Evolutionary conservation across 441 rosid species (phyloP), one percentile per base, ranked within the genome.

Genomic region (Populus hybrid): DNA sequence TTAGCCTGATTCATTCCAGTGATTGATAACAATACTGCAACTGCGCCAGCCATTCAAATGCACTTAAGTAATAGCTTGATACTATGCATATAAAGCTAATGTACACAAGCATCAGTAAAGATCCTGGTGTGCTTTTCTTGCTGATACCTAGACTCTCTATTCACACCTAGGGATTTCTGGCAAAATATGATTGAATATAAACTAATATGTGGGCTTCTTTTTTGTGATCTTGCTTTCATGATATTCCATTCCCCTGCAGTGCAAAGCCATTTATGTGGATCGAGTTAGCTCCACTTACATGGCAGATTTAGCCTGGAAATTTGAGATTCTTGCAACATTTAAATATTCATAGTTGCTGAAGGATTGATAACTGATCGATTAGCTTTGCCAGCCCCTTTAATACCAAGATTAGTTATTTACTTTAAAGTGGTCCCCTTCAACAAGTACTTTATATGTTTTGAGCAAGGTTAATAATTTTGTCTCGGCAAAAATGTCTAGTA

Each of bases 371-470:
- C 21, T 53, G 61, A 53, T 53, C 3, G 61, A 6, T 6, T 1
- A 18, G 61, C 61, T 53, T 53, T 53, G 8, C 21, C 8, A 18
- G 61, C 8, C 61, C 61, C 61, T 0, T 53, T 53, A 2, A 6
- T 18, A 1, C n/a, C 61, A 1, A 53, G 61, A 53, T 18, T 53
- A 18, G 21, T 53, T 18, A 18, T 53, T 53, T 53, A 0, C 61
- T 18, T 18, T 53, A 3, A 26, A 53, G 34, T 66, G 79, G 77
- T 72, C 77, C 77, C 38, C 30, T n/a, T 30, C 74, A 50, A 77
- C 36, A 63, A 73, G 64, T 18, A 57, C 24, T 64, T 50, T 0
- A 32, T 40, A 40, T 10, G 3, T 2, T 40, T 40, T 40, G 46
- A 40, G 46, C 46, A 40, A 40, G 46, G 46, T 40, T 40, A 40